A percentile compares a stretch with the other conserved stretches of the same genome.
phyloP scores from a whole-genome alignment of 73 alveolate genomes.

The Tetrahymena malaccensis region DNA sequence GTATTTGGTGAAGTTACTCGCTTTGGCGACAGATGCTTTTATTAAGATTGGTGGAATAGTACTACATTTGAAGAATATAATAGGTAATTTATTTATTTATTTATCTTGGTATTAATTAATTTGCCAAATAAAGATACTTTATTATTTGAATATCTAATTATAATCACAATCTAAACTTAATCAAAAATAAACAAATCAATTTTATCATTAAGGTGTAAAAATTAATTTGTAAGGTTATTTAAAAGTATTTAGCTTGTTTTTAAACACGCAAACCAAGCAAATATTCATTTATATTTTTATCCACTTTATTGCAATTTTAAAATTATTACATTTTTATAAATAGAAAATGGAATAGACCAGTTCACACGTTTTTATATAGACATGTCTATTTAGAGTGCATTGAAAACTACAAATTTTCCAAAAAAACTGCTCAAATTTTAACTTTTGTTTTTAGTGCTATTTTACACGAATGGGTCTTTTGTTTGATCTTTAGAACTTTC shows the following conservation, averaged over 20 bases:
- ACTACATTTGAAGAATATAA: constrained; percentile 54
- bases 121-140: not conserved
- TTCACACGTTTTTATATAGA: constrained; percentile 58
- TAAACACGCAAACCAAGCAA: not conserved
- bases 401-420: not conserved
- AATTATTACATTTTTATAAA: not conserved
- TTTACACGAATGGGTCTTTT: constrained; percentile 50
- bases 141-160: not conserved
- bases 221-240: not conserved
- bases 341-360: constrained; percentile 71
- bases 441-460: constrained; percentile 52
- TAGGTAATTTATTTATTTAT: not conserved
- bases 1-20: constrained; percentile 57
- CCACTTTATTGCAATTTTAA: not conserved
- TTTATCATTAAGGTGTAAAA: too few species aligned
- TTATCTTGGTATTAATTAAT: too few species aligned
- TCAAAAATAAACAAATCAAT: not conserved
- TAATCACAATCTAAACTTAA: too few species aligned
- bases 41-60: constrained; percentile 71
- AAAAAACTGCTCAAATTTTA: not conserved
- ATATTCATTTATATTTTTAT: too few species aligned
- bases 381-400: constrained; percentile 52
- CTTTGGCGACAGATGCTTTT: constrained; percentile 66
- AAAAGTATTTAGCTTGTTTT: not conserved
- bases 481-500: constrained; percentile 26